Conservation (phyloP, 2,329 filamentous ascomycete genomes). For the Fusarium napiforme region DNA sequence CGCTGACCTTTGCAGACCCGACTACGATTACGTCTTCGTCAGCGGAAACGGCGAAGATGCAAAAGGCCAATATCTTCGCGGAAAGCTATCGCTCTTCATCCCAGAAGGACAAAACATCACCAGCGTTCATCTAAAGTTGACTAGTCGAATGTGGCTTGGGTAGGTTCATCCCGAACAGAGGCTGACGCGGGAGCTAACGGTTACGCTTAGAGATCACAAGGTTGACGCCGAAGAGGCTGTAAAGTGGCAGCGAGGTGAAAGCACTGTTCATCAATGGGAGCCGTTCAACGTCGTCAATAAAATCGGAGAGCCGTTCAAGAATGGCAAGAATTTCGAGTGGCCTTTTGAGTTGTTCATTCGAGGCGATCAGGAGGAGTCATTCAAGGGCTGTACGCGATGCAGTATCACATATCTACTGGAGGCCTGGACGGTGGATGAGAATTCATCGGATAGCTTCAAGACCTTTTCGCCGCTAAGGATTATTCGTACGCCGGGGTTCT, state of each 20-base stretch:
- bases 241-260: not conserved
- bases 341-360: not conserved
- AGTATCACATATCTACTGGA: not conserved
- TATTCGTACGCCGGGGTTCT: not conserved
- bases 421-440: not conserved
- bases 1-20: not conserved
- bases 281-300: not conserved
- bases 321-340: not conserved
- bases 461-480: not conserved
- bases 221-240: not conserved
- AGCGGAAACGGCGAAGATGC: not conserved
- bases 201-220: not conserved
- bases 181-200: not conserved
- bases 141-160: slow-evolving; percentile 18
- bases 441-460: not conserved
- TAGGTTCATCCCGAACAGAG: not conserved
- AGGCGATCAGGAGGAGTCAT: not conserved
- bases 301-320: rapidly evolving
- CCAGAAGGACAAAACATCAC: not conserved
- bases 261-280: not conserved
- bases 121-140: not conserved
- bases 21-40: not conserved
- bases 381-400: slow-evolving; percentile 5
- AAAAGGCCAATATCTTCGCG: slow-evolving; percentile 1
- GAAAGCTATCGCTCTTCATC: not conserved